phyloP scores from a whole-genome alignment of 495 filamentous ascomycete genomes.

The Trichocladium uniseriatum region DNA sequence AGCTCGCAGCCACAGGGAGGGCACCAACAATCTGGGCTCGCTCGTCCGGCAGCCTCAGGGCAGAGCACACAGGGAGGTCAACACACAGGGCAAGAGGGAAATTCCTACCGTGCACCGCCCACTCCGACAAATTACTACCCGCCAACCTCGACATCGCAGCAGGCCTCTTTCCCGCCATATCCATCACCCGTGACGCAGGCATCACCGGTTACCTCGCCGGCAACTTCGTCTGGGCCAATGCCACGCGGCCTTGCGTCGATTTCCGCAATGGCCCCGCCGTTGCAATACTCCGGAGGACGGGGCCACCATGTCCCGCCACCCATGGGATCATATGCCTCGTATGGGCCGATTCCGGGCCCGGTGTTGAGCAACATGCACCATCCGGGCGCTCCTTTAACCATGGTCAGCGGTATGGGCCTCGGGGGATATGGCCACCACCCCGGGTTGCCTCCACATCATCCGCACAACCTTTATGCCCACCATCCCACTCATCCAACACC shows the following conservation, averaged over 20 bases:
- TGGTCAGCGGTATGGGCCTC: slow-evolving; percentile 56
- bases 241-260: slow-evolving; percentile 36
- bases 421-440: slow-evolving; percentile 42
- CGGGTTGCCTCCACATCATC: slow-evolving; percentile 32
- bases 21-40: slow-evolving; percentile 17
- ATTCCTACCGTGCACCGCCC: slow-evolving; percentile 52
- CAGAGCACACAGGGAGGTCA: slow-evolving; percentile 5
- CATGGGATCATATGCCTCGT: slow-evolving; percentile 10
- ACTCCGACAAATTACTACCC: slow-evolving; percentile 45
- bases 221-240: slow-evolving; percentile 6
- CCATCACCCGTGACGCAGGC: slow-evolving; percentile 32
- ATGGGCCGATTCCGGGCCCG: slow-evolving; percentile 44
- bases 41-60: slow-evolving; percentile 26
- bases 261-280: slow-evolving; percentile 28
- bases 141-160: slow-evolving; percentile 59
- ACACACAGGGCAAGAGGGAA: slow-evolving; percentile 2
- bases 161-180: slow-evolving; percentile 46
- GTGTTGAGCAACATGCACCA: slow-evolving; percentile 71
- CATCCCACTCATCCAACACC: slow-evolving; percentile 29
- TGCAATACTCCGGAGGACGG: slow-evolving; percentile 24
- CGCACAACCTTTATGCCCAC: slow-evolving; percentile 18
- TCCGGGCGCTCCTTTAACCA: slow-evolving; percentile 58
- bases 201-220: slow-evolving; percentile 10
- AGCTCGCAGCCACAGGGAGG: slow-evolving; percentile 16
- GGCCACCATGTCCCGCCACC: slow-evolving; percentile 6